Conservation (phyloP, 2,329 filamentous ascomycete species). For the Diaporthe humulicola region DNA sequence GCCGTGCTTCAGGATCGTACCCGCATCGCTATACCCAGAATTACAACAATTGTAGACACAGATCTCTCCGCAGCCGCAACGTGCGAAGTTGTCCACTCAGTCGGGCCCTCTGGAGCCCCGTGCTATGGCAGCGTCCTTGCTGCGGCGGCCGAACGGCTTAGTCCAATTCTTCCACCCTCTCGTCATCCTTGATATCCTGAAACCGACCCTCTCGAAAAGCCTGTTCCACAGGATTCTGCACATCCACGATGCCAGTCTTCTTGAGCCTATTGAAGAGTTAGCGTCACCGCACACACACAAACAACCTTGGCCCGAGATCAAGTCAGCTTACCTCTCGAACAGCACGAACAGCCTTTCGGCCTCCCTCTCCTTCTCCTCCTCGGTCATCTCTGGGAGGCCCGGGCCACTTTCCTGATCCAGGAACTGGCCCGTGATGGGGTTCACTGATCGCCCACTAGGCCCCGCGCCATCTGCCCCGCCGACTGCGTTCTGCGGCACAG, state of each 20-base stretch:
- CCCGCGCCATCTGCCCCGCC: slow-evolving; percentile 64
- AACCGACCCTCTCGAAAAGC: slow-evolving; percentile 79
- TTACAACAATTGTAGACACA: not conserved
- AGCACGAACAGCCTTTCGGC: slow-evolving; percentile 91
- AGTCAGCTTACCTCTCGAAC: slow-evolving; percentile 79
- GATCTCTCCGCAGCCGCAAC: not conserved
- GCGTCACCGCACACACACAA: not conserved
- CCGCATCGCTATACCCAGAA: not conserved
- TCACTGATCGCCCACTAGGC: slow-evolving; percentile 64
- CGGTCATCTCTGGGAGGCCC: slow-evolving; percentile 80
- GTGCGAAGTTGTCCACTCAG: not conserved
- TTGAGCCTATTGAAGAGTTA: slow-evolving; percentile 64
- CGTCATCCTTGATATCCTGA: slow-evolving; percentile 75
- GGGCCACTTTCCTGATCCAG: slow-evolving; percentile 75
- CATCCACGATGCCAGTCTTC: slow-evolving; percentile 80
- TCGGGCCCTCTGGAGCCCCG: slow-evolving; percentile 37
- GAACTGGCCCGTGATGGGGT: slow-evolving; percentile 90
- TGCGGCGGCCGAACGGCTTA: slow-evolving; percentile 37
- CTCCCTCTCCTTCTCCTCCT: slow-evolving; percentile 92
- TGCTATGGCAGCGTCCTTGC: slow-evolving; percentile 13
- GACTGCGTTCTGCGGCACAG: slow-evolving; percentile 76
- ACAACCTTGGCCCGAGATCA: not conserved
- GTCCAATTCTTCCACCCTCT: slow-evolving; percentile 60
- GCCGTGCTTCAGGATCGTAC: not conserved
- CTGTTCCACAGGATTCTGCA: slow-evolving; percentile 83